Conservation (phyloP, 108 stramenopile species). For the Asterionellopsis glacialis region DNA sequence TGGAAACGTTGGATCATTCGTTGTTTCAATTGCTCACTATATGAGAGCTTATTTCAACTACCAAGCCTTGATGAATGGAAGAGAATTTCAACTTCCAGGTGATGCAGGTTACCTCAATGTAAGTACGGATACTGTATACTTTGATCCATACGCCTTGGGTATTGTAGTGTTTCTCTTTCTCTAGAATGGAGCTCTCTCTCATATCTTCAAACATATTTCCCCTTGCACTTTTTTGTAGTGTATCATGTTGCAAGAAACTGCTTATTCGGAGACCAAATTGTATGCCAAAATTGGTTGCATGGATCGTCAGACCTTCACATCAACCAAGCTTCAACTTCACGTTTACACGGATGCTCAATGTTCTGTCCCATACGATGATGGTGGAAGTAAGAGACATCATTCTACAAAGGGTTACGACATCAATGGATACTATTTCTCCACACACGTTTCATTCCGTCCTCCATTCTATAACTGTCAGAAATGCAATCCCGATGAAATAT, state of each 20-base stretch:
- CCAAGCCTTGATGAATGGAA: slow-evolving; percentile 62
- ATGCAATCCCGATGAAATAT: slow-evolving; percentile 57
- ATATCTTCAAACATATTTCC: slow-evolving; percentile 3
- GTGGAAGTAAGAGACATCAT: slow-evolving; percentile 28
- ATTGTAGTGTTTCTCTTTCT: neutral
- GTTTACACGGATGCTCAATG: slow-evolving; percentile 77
- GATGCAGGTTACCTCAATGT: slow-evolving; percentile 81
- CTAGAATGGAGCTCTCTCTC: neutral
- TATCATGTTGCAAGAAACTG: slow-evolving; percentile 55
- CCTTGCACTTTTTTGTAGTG: slow-evolving; percentile 31
- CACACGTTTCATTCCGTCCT: slow-evolving; percentile 72
- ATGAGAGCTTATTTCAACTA: slow-evolving; percentile 89
- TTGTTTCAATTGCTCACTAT: slow-evolving; percentile 85
- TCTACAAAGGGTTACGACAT: slow-evolving; percentile 60
- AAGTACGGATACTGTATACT: slow-evolving; percentile 8
- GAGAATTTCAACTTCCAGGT: slow-evolving; percentile 63
- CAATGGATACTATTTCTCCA: slow-evolving; percentile 53
- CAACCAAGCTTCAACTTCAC: slow-evolving; percentile 72
- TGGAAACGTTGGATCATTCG: slow-evolving; percentile 74
- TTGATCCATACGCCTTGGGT: neutral
- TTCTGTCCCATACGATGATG: slow-evolving; percentile 54
- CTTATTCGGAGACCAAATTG: slow-evolving; percentile 30
- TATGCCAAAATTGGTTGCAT: slow-evolving; percentile 89
- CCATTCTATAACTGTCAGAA: slow-evolving; percentile 73
- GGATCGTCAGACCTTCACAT: slow-evolving; percentile 77